Conservation (phyloP, 106 monocot species). For the Cymbidium sinense region DNA sequence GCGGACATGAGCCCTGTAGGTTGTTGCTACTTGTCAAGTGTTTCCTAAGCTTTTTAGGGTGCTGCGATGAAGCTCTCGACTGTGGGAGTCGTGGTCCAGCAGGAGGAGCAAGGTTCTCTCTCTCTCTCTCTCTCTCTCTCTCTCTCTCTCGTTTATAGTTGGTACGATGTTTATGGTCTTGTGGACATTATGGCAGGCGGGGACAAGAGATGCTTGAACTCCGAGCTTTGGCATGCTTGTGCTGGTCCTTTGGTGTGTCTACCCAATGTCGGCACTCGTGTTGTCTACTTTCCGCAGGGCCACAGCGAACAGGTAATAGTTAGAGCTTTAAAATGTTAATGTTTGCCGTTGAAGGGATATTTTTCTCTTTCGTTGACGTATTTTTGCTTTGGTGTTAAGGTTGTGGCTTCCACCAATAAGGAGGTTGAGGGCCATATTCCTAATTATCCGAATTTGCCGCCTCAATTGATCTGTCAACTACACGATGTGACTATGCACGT, state of each 20-base stretch:
- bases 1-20: neutral
- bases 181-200: conserved; percentile 24
- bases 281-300: conserved; percentile 88
- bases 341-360: neutral
- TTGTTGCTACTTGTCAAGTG: neutral
- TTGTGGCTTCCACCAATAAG: conserved; percentile 78
- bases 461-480: conserved; percentile 87
- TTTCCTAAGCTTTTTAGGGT: neutral
- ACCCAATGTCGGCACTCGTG: conserved; percentile 67
- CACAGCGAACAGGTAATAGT: conserved; percentile 76
- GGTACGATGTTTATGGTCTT: neutral
- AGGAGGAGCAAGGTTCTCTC: conserved; percentile 29
- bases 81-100: conserved; percentile 25
- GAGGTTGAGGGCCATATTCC: conserved; percentile 85
- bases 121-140: neutral
- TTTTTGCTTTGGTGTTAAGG: conserved; percentile 31
- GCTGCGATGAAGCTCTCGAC: conserved; percentile 43
- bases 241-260: conserved; percentile 86
- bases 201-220: conserved; percentile 79
- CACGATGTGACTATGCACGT: conserved; percentile 90
- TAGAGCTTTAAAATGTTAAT: neutral
- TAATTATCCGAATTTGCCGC: conserved; percentile 72
- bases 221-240: conserved; percentile 91
- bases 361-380: neutral
- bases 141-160: neutral